phyloP scores from a whole-genome alignment of 1,139 yeast species.

The Debaryomyces fabryi region DNA sequence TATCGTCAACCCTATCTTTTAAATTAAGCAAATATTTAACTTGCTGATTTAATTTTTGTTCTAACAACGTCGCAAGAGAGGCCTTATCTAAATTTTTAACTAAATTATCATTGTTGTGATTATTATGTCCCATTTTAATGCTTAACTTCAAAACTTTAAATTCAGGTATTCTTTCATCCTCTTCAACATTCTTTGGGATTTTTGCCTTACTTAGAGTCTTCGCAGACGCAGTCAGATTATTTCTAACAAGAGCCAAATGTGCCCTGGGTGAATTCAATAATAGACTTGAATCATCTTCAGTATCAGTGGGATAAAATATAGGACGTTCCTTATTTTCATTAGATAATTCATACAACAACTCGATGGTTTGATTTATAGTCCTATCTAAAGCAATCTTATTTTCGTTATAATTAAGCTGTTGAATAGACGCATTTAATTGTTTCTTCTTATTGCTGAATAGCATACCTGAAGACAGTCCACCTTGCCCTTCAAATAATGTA shows the following conservation, averaged over 20 bases:
- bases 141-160: slow-evolving; percentile 67
- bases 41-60: slow-evolving; percentile 62
- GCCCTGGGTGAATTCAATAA: slow-evolving; percentile 50
- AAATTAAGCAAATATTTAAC: slow-evolving; percentile 72
- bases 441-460: not conserved
- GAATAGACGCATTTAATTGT: slow-evolving; percentile 49
- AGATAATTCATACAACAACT: slow-evolving; percentile 55
- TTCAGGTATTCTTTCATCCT: slow-evolving; percentile 34
- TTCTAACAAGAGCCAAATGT: slow-evolving; percentile 53
- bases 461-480: slow-evolving; percentile 21
- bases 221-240: slow-evolving; percentile 31
- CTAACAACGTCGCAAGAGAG: slow-evolving; percentile 66
- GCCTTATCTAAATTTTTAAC: slow-evolving; percentile 60
- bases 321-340: slow-evolving; percentile 62
- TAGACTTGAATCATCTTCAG: slow-evolving; percentile 35
- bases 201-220: slow-evolving; percentile 37
- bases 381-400: slow-evolving; percentile 64
- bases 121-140: slow-evolving; percentile 56
- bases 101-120: slow-evolving; percentile 42
- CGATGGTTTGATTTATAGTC: slow-evolving; percentile 59
- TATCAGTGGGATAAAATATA: slow-evolving; percentile 62
- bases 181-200: slow-evolving; percentile 19
- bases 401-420: slow-evolving; percentile 71
- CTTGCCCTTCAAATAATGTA: slow-evolving; percentile 33
- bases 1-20: slow-evolving; percentile 85